A percentile compares a stretch with the other conserved stretches of the same genome.
These are phyloP conservation scores for Quercus phellos DNA, from an alignment of 331 rosid species.

Conservation along the genomic window DNA sequence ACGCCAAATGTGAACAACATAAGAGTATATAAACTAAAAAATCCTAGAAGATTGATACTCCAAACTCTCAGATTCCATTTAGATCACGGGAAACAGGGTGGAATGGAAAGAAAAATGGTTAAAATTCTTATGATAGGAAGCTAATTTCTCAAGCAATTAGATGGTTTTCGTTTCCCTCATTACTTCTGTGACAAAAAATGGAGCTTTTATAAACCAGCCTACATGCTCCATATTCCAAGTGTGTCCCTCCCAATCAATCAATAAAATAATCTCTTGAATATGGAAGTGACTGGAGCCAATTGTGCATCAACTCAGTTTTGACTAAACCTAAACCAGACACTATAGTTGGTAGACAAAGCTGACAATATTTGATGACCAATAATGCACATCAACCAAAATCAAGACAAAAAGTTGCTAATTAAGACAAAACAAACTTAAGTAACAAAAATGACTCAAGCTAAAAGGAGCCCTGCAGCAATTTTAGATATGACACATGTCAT, in stretches of 20 bases:
- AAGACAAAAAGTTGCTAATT: not conserved
- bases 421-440: not conserved
- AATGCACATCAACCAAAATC: not conserved
- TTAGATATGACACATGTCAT: not conserved
- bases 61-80: not conserved
- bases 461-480: not conserved
- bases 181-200: not conserved
- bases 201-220: not conserved
- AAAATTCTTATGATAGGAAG: not conserved
- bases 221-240: not conserved
- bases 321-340: not conserved
- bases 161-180: not conserved
- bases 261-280: not conserved
- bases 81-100: not conserved
- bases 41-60: not conserved
- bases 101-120: not conserved
- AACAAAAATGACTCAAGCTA: not conserved
- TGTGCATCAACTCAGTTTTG: not conserved
- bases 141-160: constrained; percentile 1
- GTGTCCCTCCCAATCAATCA: not conserved
- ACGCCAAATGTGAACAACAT: not conserved
- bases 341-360: not conserved
- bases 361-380: not conserved
- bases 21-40: not conserved
- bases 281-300: not conserved